Conservation (phyloP, 352 stramenopile genomes). For the Blastocystis sp. region DNA sequence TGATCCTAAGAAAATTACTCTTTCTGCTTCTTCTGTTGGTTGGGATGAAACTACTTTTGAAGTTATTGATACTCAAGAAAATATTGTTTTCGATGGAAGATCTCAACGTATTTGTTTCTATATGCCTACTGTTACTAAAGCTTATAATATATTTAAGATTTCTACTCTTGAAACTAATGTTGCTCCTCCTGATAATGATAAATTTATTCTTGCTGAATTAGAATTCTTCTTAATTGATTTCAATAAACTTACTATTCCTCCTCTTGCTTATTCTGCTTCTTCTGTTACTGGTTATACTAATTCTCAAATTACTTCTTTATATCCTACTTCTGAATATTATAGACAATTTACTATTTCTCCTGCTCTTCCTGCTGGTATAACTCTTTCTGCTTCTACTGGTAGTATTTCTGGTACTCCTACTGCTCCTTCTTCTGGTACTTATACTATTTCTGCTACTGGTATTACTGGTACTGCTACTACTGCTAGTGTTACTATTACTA, state of each 20-base stretch:
- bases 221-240: constrained; percentile 12
- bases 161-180: no score
- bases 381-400: constrained; percentile 3
- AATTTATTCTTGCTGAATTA: constrained; percentile 5
- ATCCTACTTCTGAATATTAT: constrained; percentile 1
- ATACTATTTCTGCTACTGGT: constrained; percentile 14
- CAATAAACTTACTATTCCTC: not conserved
- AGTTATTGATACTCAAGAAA: not conserved
- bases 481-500: constrained; percentile 7
- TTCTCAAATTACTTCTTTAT: constrained; percentile 3
- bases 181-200: no score
- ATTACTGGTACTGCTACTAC: not conserved
- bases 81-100: not conserved
- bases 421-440: not conserved
- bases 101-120: constrained; percentile 10
- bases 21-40: not conserved
- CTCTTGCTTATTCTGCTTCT: constrained; percentile 1
- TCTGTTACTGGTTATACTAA: constrained; percentile 4
- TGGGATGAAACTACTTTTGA: no score
- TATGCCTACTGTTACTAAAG: not conserved
- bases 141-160: no score
- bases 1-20: not conserved
- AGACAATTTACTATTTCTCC: constrained; percentile 17
- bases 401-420: constrained; percentile 18
- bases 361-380: constrained; percentile 3